Evolutionary conservation across 371 early-diverging fungal genomes (phyloP), one percentile per base, ranked within the genome.

Genomic region (Mucor racemosus): DNA sequence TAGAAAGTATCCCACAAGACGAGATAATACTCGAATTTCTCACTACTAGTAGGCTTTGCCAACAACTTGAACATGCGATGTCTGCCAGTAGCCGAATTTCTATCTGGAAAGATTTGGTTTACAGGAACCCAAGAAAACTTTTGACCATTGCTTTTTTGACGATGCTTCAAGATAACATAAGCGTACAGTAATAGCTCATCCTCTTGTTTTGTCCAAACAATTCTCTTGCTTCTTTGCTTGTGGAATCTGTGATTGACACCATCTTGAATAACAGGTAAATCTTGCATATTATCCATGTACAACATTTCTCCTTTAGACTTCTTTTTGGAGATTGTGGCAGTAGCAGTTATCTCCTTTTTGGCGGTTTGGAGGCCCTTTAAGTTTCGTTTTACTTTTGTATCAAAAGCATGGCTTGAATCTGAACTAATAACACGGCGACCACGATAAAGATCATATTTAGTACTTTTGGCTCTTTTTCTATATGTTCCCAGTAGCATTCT

Each of bases 161-260:
- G 65, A 33, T 36, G 21, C 6, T 59, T 54, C 4, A 85, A 21
- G 34, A 86, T 78, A 14, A 64, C 75, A 60, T 77, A 76, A 14
- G 69, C 61, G 50, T 77, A 74, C 13, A 86, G 46, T 13, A 89
- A 60, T 0, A 81, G n/a, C 1, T 86, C 84, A 55, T 88, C 88
- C 44, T 87, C 86, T 13, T 81, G 70, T 1, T 56, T 36, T 5
- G 72, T 71, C 86, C 87, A 89, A 0, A 15, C n/a, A 0, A 38
- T 35, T 21, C 83, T 73, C 50, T 50, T n/a, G n/a, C n/a, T n/a
- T n/a, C n/a, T 50, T n/a, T 34, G 61, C 9, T 65, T 60, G 35
- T 74, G 67, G 7, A 1, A 4, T 21, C 13, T 14, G 50, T 10
- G 9, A 7, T 1, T 5, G 13, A 7, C 39, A 35, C 50, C 62